These are phyloP conservation scores for Fusarium sp. DNA, from an alignment of 2,329 filamentous ascomycete genomes.

Conservation along the genomic window DNA sequence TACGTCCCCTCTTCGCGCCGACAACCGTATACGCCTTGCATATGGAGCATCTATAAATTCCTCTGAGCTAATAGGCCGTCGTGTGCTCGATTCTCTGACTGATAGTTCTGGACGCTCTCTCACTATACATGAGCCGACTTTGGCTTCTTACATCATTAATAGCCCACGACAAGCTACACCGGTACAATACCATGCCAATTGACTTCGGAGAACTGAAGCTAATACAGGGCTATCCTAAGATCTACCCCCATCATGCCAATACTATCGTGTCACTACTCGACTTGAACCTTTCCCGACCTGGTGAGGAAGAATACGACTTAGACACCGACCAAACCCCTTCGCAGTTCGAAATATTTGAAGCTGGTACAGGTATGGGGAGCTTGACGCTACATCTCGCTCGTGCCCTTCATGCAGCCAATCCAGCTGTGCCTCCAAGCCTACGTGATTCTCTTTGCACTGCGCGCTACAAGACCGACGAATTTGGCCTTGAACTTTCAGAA, in stretches of 20 bases:
- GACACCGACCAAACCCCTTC: conserved; percentile 50
- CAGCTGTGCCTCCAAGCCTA: conserved; percentile 60
- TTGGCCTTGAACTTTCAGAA: conserved; percentile 48
- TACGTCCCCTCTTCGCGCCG: conserved; percentile 53
- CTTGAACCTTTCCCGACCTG: conserved; percentile 69
- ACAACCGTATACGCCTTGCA: conserved; percentile 51
- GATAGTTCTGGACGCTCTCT: conserved; percentile 65
- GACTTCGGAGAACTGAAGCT: background rate
- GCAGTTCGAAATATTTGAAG: conserved; percentile 82
- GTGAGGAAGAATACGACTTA: conserved; percentile 49
- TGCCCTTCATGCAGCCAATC: conserved; percentile 80
- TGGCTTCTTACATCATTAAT: conserved; percentile 79
- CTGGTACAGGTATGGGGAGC: conserved; percentile 86
- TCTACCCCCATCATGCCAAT: conserved; percentile 80
- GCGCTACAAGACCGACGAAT: conserved; percentile 33
- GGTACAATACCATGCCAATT: conserved; percentile 37
- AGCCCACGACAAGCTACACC: conserved; percentile 81
- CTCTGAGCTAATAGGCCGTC: conserved; percentile 73
- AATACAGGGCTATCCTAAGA: conserved; percentile 37
- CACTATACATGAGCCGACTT: conserved; percentile 72
- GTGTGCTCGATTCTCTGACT: conserved; percentile 68
- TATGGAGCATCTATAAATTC: conserved; percentile 64
- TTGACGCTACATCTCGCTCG: conserved; percentile 81
- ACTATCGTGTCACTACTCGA: conserved; percentile 83
- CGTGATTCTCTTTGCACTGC: conserved; percentile 51